Conservation (phyloP, 768 basidiomycete genomes). For the Mycena sanguinolenta region DNA sequence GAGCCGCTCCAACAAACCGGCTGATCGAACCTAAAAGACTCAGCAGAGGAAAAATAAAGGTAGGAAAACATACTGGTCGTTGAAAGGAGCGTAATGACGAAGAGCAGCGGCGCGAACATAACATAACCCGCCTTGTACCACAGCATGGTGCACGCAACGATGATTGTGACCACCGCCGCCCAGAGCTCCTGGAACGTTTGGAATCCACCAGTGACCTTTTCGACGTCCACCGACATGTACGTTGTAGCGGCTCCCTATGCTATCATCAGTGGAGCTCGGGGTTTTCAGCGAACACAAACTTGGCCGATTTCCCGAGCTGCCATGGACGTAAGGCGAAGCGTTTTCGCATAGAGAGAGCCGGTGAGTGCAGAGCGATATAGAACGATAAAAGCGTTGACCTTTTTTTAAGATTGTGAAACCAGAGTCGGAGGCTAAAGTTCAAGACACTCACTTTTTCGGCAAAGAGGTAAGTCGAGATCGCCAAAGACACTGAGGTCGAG, state of each 20-base stretch:
- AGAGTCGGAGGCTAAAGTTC: not conserved
- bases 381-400: constrained; percentile 26
- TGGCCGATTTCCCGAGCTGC: constrained; percentile 29
- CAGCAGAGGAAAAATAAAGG: not conserved
- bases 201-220: constrained; percentile 26
- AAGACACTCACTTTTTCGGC: constrained; percentile 8
- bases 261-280: not conserved
- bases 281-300: not conserved
- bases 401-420: no score
- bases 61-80: constrained; percentile 16
- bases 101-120: constrained; percentile 30
- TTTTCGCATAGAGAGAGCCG: constrained; percentile 24
- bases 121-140: constrained; percentile 27
- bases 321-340: constrained; percentile 14
- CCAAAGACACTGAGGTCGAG: not conserved
- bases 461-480: constrained; percentile 15
- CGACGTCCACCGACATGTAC: constrained; percentile 34
- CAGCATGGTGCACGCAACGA: constrained; percentile 25
- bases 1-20: constrained; percentile 18
- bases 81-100: constrained; percentile 10
- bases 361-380: constrained; percentile 32
- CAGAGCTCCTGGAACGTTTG: constrained; percentile 24
- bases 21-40: constrained; percentile 7
- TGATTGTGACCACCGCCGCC: constrained; percentile 23
- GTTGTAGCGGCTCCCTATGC: constrained; percentile 25